Evolutionary conservation across 2,329 filamentous ascomycete genomes (phyloP), one percentile per base, ranked within the genome.

Genomic region (Biscogniauxia marginata): DNA sequence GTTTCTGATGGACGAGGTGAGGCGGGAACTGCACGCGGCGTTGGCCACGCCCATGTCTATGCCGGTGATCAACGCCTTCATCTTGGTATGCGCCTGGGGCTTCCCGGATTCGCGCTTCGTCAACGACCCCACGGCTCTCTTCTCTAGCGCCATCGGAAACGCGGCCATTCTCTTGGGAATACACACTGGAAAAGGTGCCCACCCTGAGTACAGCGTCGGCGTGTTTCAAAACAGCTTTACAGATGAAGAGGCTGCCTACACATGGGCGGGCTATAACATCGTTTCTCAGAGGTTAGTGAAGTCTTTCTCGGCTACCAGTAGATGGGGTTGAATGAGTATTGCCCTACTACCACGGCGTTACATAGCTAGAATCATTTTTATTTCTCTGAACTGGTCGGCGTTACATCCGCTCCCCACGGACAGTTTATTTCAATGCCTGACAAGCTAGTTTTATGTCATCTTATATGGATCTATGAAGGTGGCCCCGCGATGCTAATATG

Each of bases 181-280:
- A 20, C 81, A 84, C 56, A 82, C 78, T 0, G 80, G 81, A 4
- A 75, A 74, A 8, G 81, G 81, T n/a, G 73, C 73, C 1, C 75
- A 83, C 52, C 74, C 75, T 0, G 78, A 81, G 58, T 81, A 80
- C 53, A 73, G 73, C 44, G 72, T 79, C 11, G 77, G 77, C 0
- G 67, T 73, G 7, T 75, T 75, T 19, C 74, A 76, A 52, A 72
- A 75, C 21, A 72, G 75, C 48, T 73, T 77, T 45, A 78, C 77
- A 0, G 76, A 83, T 52, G 78, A 83, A 54, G 80, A 83, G 55
- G 81, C 81, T 2, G 73, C 75, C 0, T 78, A 73, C 48, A 82
- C 81, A 0, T 84, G 81, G 81, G 73, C 79, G 2, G 79, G 78
- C 1, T 79, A 79, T 58, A 82, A 80, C 21, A 78, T 82, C 13